Evolutionary conservation across 2,329 filamentous ascomycete genomes (phyloP).

Genomic region (Xylaria sp.): DNA sequence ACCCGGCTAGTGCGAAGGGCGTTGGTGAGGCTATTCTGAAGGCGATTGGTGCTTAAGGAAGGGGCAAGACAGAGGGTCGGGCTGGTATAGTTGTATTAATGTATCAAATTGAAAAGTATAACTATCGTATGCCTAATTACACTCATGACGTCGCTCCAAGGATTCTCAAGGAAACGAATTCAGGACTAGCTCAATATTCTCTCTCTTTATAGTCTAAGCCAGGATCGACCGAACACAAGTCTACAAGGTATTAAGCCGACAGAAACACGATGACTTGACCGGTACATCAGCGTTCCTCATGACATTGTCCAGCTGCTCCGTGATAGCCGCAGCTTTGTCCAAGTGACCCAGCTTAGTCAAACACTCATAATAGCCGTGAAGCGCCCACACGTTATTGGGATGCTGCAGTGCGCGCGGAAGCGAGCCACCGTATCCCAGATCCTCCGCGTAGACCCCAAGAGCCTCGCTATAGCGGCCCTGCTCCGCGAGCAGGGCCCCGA

Average conservation of each 20-base stretch:
- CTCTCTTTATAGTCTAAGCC: not conserved
- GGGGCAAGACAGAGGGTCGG: too few relatives aligned
- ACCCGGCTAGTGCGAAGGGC: constrained; percentile 63
- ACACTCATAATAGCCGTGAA: constrained; percentile 80
- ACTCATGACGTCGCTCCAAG: constrained; percentile 7
- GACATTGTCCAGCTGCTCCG: constrained; percentile 44
- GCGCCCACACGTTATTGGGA: constrained; percentile 78
- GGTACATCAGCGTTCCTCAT: constrained; percentile 46
- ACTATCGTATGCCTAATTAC: constrained; percentile 7
- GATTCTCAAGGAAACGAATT: not conserved
- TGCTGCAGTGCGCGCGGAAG: constrained; percentile 74
- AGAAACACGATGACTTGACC: constrained; percentile 54
- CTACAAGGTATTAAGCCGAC: constrained; percentile 39
- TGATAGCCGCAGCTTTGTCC: constrained; percentile 51
- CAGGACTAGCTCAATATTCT: not conserved
- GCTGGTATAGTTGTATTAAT: not conserved
- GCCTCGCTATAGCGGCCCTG: constrained; percentile 70
- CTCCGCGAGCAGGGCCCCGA: constrained; percentile 75
- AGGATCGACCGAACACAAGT: not conserved
- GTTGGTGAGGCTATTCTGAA: constrained; percentile 64
- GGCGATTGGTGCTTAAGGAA: constrained; percentile 51
- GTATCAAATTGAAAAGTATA: not conserved
- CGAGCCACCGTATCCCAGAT: constrained; percentile 69
- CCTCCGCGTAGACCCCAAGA: constrained; percentile 66
- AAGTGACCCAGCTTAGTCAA: constrained; percentile 64